Evolutionary conservation across 208 protist genomes (phyloP).

Genomic region (Polymyxa betae): DNA sequence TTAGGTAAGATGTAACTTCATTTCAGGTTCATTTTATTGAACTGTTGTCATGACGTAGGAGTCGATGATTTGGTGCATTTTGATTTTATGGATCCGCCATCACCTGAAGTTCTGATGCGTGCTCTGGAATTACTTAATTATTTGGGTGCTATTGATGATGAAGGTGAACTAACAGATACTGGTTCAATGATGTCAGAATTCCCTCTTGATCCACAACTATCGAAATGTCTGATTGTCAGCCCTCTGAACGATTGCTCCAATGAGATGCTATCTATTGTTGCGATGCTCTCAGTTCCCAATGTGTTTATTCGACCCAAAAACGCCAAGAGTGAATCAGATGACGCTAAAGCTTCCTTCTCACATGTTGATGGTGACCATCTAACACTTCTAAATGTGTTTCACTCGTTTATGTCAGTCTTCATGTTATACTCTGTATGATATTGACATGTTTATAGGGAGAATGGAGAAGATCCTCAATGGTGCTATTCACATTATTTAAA

Average conservation of each 20-base stretch:
- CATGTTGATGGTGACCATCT: conserved; percentile 83
- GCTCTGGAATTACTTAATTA: conserved; percentile 93
- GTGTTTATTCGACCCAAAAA: conserved; percentile 93
- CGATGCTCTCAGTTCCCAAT: conserved; percentile 83
- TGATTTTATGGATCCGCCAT: conserved; percentile 92
- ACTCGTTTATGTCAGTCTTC: conserved; percentile 73
- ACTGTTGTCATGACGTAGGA: neutral
- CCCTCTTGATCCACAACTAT: conserved; percentile 95
- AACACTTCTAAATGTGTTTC: conserved; percentile 86
- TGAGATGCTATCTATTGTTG: conserved; percentile 75
- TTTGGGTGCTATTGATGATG: conserved; percentile 95
- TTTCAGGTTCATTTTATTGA: neutral
- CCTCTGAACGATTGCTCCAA: conserved; percentile 76
- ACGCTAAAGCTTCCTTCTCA: conserved; percentile 74
- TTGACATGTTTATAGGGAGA: conserved; percentile 8
- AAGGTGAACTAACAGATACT: conserved; percentile 91
- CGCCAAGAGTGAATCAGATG: conserved; percentile 77
- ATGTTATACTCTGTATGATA: neutral
- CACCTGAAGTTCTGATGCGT: conserved; percentile 85
- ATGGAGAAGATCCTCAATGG: conserved; percentile 70
- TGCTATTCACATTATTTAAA: conserved; percentile 87
- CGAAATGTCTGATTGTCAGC: conserved; percentile 79
- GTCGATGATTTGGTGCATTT: conserved; percentile 90
- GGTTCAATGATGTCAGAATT: conserved; percentile 97
- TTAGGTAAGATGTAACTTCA: conserved; percentile 75